A percentile compares a stretch with the other conserved stretches of the same genome.
These are phyloP conservation scores for Gardenia jasminoides DNA, from an alignment of 257 asterid species.

Conservation along the genomic window DNA sequence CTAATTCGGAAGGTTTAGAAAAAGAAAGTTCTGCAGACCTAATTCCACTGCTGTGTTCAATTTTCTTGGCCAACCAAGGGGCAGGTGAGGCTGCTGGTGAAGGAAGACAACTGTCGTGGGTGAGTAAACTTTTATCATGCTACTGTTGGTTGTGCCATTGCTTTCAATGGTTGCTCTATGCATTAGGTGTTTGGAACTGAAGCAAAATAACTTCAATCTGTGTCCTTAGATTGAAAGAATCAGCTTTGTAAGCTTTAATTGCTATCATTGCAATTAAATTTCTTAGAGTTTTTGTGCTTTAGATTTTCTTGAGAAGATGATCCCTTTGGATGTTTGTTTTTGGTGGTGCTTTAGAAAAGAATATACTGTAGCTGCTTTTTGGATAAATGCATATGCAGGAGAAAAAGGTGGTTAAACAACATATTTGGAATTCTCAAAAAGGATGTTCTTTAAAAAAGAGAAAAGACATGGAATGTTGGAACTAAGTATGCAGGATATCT, in stretches of 20 bases:
- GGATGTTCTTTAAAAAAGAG: neutral
- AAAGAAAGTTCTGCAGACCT: constrained; percentile 42
- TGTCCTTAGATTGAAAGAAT: neutral
- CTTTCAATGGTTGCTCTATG: neutral
- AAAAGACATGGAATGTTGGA: neutral
- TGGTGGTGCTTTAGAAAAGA: too few species aligned
- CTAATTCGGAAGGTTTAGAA: constrained; percentile 34
- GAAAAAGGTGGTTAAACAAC: too few species aligned
- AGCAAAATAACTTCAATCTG: neutral
- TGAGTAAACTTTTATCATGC: constrained; percentile 29
- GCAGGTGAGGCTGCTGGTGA: constrained; percentile 70
- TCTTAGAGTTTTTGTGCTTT: neutral
- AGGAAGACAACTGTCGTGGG: constrained; percentile 54
- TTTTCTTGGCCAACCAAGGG: constrained; percentile 78
- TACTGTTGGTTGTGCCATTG: neutral
- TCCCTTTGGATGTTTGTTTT: too few species aligned
- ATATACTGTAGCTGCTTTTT: too few species aligned
- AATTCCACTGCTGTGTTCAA: constrained; percentile 62
- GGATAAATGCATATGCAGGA: too few species aligned
- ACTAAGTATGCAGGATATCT: neutral
- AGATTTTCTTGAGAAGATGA: neutral
- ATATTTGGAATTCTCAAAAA: too few species aligned
- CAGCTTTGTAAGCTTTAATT: neutral
- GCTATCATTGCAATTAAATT: neutral
- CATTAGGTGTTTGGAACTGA: neutral